Percentiles rank a stretch among this genome's conserved stretches.
These are phyloP conservation scores for Cantharellus cinnabarinus DNA, from an alignment of 768 basidiomycete species.

Conservation along the genomic window DNA sequence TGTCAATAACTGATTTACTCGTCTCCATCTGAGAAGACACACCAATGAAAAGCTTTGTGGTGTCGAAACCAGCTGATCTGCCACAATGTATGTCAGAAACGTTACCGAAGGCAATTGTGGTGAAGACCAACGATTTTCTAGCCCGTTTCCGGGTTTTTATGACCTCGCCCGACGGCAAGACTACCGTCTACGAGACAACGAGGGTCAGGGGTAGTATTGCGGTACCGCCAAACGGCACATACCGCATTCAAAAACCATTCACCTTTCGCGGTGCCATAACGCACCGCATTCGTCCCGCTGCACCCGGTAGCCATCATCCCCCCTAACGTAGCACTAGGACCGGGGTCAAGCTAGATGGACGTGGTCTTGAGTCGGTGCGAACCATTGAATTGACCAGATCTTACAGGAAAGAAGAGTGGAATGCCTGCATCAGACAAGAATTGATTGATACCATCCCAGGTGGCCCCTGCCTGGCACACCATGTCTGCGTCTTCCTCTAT, in stretches of 20 bases:
- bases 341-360: constrained; percentile 35
- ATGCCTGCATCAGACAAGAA: constrained; percentile 41
- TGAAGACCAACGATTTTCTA: constrained; percentile 34
- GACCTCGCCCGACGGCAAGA: constrained; percentile 14
- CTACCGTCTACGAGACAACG: constrained; percentile 15
- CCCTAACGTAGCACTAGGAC: constrained; percentile 47
- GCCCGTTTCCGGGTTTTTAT: constrained; percentile 67
- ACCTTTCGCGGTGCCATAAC: constrained; percentile 72
- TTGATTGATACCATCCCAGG: constrained; percentile 60
- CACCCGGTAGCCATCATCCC: constrained; percentile 38
- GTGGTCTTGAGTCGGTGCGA: neutral
- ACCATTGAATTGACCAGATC: constrained; percentile 9
- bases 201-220: no score
- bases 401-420: constrained; percentile 71
- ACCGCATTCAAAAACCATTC: constrained; percentile 69
- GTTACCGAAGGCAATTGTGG: neutral
- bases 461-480: constrained; percentile 45
- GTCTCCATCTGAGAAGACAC: neutral
- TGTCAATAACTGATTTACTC: neutral
- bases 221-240: neutral
- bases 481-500: constrained; percentile 54
- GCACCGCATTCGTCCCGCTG: constrained; percentile 52
- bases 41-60: constrained; percentile 68
- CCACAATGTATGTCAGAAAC: neutral
- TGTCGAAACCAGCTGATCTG: constrained; percentile 59